A percentile compares a stretch with the other conserved stretches of the same genome.
Conservation (phyloP, 495 filamentous ascomycete genomes). For the Bacidia gigantensis region DNA sequence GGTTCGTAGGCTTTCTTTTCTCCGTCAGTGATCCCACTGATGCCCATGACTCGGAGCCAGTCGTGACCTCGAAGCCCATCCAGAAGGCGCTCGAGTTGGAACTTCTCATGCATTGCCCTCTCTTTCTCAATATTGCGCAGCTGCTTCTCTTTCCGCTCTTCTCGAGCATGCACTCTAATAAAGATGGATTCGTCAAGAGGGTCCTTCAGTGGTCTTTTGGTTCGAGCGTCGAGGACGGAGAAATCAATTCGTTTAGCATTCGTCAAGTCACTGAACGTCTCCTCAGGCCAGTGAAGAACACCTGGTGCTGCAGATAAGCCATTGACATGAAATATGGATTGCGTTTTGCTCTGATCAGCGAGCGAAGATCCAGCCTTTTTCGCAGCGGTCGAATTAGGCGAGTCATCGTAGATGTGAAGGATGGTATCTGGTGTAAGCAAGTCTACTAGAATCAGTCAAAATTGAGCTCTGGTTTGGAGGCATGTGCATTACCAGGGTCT, state of each 20-base stretch:
- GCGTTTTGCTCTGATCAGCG: slow-evolving; percentile 21
- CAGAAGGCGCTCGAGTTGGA: slow-evolving; percentile 70
- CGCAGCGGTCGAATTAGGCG: slow-evolving; percentile 21
- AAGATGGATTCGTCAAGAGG: slow-evolving; percentile 56
- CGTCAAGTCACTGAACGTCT: slow-evolving; percentile 26
- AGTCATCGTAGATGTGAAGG: slow-evolving; percentile 33
- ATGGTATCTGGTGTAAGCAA: slow-evolving; percentile 32
- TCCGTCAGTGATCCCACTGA: slow-evolving; percentile 68
- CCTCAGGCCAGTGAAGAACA: slow-evolving; percentile 17
- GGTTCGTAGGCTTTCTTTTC: slow-evolving; percentile 76
- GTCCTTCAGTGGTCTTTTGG: slow-evolving; percentile 36
- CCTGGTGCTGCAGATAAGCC: slow-evolving; percentile 1
- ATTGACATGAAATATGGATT: not conserved
- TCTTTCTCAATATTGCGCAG: slow-evolving; percentile 89
- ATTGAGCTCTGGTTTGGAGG: slow-evolving; percentile 17
- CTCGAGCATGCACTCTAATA: slow-evolving; percentile 55
- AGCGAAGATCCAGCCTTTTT: slow-evolving; percentile 13
- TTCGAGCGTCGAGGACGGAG: slow-evolving; percentile 32
- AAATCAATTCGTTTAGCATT: slow-evolving; percentile 44
- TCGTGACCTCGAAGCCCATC: slow-evolving; percentile 81
- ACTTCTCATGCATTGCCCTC: slow-evolving; percentile 80
- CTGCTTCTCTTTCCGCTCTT: slow-evolving; percentile 81
- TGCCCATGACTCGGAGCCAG: slow-evolving; percentile 90
- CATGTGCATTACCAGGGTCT: slow-evolving; percentile 45
- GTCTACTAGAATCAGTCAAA: slow-evolving; percentile 20